Evolutionary conservation across 2,329 filamentous ascomycete species (phyloP).

Genomic region (Xylariaceae sp.): DNA sequence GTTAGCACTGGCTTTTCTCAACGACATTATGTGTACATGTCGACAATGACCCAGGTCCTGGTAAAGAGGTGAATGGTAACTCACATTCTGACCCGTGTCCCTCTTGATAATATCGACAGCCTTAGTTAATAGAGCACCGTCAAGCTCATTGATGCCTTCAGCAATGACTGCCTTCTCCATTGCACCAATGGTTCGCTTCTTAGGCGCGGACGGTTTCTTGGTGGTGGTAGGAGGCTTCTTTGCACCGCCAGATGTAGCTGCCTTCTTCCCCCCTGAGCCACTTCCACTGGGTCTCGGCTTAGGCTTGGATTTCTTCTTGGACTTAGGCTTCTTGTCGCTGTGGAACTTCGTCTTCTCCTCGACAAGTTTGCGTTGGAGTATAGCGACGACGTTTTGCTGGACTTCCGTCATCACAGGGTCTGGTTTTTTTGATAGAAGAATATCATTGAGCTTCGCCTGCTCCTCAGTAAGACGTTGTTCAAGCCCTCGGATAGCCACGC

Average conservation of each 20-base stretch:
- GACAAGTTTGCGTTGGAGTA: conserved; percentile 69
- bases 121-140: conserved; percentile 70
- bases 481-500: conserved; percentile 50
- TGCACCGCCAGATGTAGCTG: conserved; percentile 26
- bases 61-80: conserved; percentile 30
- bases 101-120: conserved; percentile 88
- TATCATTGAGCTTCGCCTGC: conserved; percentile 52
- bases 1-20: conserved; percentile 18
- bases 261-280: conserved; percentile 40
- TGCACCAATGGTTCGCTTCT: conserved; percentile 63
- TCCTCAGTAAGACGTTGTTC: conserved; percentile 52
- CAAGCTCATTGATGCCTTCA: conserved; percentile 75
- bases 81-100: conserved; percentile 73
- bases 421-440: conserved; percentile 47
- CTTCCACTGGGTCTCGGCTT: conserved; percentile 35
- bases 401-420: conserved; percentile 52
- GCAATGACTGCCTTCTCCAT: conserved; percentile 91
- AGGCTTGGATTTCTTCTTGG: conserved; percentile 75
- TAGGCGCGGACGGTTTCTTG: conserved; percentile 43
- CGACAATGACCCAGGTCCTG: too few relatives aligned
- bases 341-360: conserved; percentile 64
- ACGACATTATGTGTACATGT: background rate
- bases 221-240: conserved; percentile 10
- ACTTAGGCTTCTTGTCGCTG: conserved; percentile 67
- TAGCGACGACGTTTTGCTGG: conserved; percentile 57